Base-by-base conservation (phyloP, 495 filamentous ascomycete genomes). In the Chlorociboria aeruginascens region DNA sequence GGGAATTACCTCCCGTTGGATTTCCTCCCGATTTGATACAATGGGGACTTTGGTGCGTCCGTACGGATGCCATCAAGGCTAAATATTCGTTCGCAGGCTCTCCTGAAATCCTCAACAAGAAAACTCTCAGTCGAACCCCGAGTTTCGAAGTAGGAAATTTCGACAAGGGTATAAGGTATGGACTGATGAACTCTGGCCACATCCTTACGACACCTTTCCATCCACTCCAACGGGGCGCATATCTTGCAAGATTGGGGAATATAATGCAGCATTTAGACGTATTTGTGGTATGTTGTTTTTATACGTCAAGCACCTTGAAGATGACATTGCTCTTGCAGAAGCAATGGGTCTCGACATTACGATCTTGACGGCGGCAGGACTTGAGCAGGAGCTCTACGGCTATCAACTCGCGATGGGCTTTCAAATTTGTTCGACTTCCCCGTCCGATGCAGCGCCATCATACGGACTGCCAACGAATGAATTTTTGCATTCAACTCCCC, bases 141-240 rank as follows among this genome's bases (percentile, higher is more conserved):
- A 25, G 20, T 13, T 14, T 28, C 33, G 14, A 12, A n/a, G 9
- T 17, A 40, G n/a, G 3, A 40, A 14, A 32, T 8, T 12, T 12
- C 16, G 3, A 33, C 45, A 20, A 39, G 17, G 31, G 8, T 3
- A 10, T 8, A 25, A 2, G 7, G 10, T 14, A 51, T 42, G 41
- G 43, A 17, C 28, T 51, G 20, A 17, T 46, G 33, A 34, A 32
- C n/a, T 51, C 46, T 36, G 33, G 30, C 33, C 43, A 51, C 16
- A 46, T 35, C 35, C 49, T 36, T 52, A 47, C 37, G 49, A 52
- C 11, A 46, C 49, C 6, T 32, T 43, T 11, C 42, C 42, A 9
- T 52, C 32, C 47, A 46, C 36, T n/a, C n/a, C n/a, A n/a, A 37
- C 38, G 29, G 38, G 36, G 31, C 35, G n/a, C 20, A 46, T 30